A percentile compares a stretch with the other conserved stretches of the same genome.
phyloP scores from a whole-genome alignment of 1,284 basidiomycete genomes.

The Apiotrichum sp. region DNA sequence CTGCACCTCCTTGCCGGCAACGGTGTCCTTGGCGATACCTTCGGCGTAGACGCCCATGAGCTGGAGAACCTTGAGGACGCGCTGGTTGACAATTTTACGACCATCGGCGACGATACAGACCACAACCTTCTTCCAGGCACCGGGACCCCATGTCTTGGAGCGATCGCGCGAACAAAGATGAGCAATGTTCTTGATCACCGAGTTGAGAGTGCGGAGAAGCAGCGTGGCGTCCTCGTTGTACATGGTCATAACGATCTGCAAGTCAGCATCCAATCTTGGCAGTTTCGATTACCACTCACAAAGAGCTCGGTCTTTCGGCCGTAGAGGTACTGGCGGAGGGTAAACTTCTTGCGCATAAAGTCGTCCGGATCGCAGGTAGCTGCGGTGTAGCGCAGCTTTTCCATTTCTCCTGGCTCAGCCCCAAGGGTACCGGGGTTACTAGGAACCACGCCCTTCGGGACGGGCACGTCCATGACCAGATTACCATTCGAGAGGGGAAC shows the following conservation, averaged over 20 bases:
- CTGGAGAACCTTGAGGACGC: conserved; percentile 41
- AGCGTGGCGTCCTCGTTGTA: conserved; percentile 92
- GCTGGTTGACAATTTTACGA: conserved; percentile 78
- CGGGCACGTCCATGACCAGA: conserved; percentile 71
- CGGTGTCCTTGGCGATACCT: conserved; percentile 86
- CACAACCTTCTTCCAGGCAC: conserved; percentile 92
- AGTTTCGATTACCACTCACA: too few species aligned
- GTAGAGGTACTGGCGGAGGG: conserved; percentile 72
- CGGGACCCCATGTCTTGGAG: conserved; percentile 88
- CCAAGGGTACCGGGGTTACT: conserved; percentile 45
- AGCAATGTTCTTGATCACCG: conserved; percentile 84
- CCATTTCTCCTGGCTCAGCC: conserved; percentile 67
- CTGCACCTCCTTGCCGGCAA: conserved; percentile 87
- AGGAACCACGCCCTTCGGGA: conserved; percentile 70
- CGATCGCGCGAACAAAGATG: conserved; percentile 72
- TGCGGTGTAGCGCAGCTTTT: conserved; percentile 62
- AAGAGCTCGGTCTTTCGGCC: conserved; percentile 79
- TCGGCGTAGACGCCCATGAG: conserved; percentile 96
- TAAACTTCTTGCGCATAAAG: conserved; percentile 57
- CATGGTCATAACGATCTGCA: conserved; percentile 79
- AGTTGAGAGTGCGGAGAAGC: conserved; percentile 79
- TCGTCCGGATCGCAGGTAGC: conserved; percentile 53
- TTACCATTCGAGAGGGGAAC: conserved; percentile 77
- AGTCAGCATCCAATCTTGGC: too few species aligned
- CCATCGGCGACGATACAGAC: conserved; percentile 90